Evolutionary conservation across 2,329 filamentous ascomycete genomes (phyloP).

Genomic region (Pestalotiopsis sp.): DNA sequence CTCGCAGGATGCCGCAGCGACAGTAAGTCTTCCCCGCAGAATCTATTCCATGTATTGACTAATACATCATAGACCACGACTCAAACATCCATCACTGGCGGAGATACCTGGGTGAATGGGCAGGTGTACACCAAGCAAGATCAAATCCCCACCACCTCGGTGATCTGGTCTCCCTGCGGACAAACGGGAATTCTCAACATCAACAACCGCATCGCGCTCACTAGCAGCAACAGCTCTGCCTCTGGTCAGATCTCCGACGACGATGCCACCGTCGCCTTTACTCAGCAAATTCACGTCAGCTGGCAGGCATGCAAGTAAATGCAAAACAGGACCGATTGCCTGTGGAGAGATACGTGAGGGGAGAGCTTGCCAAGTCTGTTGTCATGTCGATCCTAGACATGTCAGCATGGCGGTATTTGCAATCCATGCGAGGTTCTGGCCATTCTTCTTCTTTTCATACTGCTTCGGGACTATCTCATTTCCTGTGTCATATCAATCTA

Average conservation of each 20-base stretch:
- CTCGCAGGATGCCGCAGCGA: conserved; percentile 45
- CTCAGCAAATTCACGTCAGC: conserved; percentile 44
- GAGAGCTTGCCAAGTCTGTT: not conserved
- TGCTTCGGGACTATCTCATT: not conserved
- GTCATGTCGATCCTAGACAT: not conserved
- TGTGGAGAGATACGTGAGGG: not conserved
- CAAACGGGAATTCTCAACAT: conserved; percentile 49
- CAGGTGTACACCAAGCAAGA: conserved; percentile 51
- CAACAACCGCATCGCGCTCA: conserved; percentile 48
- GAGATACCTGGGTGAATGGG: conserved; percentile 42
- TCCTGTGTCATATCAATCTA: not conserved
- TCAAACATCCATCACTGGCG: conserved; percentile 43
- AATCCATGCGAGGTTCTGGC: not conserved
- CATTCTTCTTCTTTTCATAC: not conserved
- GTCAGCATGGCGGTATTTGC: not conserved
- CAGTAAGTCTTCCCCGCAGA: conserved; percentile 24
- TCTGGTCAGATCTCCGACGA: conserved; percentile 45
- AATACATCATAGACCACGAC: conserved; percentile 38
- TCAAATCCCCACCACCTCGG: conserved; percentile 43
- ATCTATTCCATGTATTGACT: not conserved
- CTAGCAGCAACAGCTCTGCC: conserved; percentile 37
- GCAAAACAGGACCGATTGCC: not conserved
- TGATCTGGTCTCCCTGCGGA: conserved; percentile 49
- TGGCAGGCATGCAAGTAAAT: conserved; percentile 36
- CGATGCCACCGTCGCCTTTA: conserved; percentile 46